These are phyloP conservation scores for Osmanthus fragrans DNA, from an alignment of 257 asterid species.

Conservation along the genomic window DNA sequence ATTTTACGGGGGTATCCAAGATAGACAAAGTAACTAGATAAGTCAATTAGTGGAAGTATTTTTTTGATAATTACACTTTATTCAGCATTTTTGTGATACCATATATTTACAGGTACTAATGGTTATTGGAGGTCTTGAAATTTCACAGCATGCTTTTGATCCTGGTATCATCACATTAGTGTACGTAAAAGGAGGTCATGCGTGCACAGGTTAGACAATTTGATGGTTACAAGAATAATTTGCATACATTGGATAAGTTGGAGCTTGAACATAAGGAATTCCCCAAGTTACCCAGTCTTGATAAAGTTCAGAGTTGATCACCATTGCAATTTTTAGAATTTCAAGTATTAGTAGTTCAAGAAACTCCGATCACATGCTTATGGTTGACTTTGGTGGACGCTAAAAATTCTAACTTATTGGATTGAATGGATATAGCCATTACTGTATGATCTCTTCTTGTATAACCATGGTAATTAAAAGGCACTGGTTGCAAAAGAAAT, in stretches of 20 bases:
- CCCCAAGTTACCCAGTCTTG: neutral
- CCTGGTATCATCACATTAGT: constrained; percentile 51
- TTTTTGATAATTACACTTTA: neutral
- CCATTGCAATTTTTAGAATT: neutral
- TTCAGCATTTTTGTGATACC: neutral
- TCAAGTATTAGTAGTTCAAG: neutral
- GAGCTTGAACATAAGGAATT: neutral
- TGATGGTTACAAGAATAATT: constrained; percentile 41
- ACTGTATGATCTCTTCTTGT: neutral
- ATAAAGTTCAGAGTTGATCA: neutral
- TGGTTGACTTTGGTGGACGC: neutral
- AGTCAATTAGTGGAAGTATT: neutral
- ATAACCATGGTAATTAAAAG: neutral
- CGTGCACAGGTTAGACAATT: constrained; percentile 40
- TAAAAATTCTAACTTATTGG: neutral
- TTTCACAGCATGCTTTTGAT: constrained; percentile 82
- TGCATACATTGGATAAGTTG: constrained; percentile 58
- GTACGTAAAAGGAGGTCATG: no score
- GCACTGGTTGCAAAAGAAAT: neutral
- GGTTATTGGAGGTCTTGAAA: constrained; percentile 70
- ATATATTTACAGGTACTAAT: constrained; percentile 30
- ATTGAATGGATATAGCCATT: neutral
- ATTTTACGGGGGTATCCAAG: no score
- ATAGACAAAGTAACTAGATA: no score
- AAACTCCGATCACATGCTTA: neutral